phyloP scores from a whole-genome alignment of 768 basidiomycete genomes.

The Kwoniella sp. region DNA sequence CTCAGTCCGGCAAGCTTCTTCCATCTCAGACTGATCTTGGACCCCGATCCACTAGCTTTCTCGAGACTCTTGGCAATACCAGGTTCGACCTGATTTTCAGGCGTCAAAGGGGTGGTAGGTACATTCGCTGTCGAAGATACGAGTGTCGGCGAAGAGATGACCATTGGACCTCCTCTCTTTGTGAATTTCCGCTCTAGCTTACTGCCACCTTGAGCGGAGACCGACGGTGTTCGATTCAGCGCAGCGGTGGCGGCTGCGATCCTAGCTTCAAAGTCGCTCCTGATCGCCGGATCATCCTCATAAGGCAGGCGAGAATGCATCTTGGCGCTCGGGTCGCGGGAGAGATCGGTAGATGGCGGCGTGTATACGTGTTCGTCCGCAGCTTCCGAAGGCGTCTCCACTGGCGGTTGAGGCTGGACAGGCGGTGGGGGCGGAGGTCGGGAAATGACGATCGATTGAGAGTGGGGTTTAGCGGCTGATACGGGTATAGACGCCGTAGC shows the following conservation, averaged over 20 bases:
- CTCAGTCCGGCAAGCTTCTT: slow-evolving; percentile 41
- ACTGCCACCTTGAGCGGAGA: not conserved
- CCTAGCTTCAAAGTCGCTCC: slow-evolving; percentile 45
- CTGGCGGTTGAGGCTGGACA: not conserved
- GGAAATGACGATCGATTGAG: slow-evolving; percentile 3
- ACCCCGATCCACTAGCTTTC: slow-evolving; percentile 36
- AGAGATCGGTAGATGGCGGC: slow-evolving; percentile 11
- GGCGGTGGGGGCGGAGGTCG: slow-evolving; percentile 17
- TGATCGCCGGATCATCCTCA: slow-evolving; percentile 34
- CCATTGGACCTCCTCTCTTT: slow-evolving; percentile 35
- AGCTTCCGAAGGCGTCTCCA: slow-evolving; percentile 18
- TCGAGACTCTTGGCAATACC: slow-evolving; percentile 26
- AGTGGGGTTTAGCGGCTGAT: slow-evolving; percentile 9
- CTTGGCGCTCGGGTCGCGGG: slow-evolving; percentile 10
- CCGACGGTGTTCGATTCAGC: slow-evolving; percentile 42
- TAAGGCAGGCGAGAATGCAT: slow-evolving; percentile 13
- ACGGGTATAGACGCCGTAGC: slow-evolving; percentile 3
- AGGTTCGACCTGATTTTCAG: slow-evolving; percentile 15
- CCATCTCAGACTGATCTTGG: slow-evolving; percentile 44
- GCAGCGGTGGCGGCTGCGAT: slow-evolving; percentile 49
- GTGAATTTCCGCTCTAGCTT: slow-evolving; percentile 40
- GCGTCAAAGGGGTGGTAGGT: slow-evolving; percentile 26
- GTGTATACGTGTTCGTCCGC: slow-evolving; percentile 26
- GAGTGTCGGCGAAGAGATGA: slow-evolving; percentile 44
- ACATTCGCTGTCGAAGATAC: slow-evolving; percentile 44